Percentiles rank a stretch among this genome's conserved stretches.
Conservation (phyloP, 495 filamentous ascomycete species). For the Chaetomium cochliodes region DNA sequence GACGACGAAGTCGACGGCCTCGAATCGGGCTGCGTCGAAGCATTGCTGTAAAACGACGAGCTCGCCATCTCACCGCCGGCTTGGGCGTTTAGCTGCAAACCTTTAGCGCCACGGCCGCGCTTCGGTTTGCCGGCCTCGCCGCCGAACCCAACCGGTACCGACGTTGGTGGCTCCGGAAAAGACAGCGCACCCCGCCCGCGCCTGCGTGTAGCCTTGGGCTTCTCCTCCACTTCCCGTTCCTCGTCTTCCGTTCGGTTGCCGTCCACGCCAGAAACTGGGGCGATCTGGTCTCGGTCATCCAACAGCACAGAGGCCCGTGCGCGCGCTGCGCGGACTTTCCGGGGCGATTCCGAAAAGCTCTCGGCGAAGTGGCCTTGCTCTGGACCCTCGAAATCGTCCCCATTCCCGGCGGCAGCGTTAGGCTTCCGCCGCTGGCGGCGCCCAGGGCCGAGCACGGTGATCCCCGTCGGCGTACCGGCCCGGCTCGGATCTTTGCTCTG, state of each 20-base stretch:
- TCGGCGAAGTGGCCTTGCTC: slow-evolving; percentile 15
- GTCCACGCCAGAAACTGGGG: slow-evolving; percentile 1
- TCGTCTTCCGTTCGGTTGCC: slow-evolving; percentile 25
- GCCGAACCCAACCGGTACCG: slow-evolving; percentile 8
- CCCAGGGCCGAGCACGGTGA: slow-evolving; percentile 16
- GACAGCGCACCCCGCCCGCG: slow-evolving; percentile 5
- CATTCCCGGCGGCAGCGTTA: slow-evolving; percentile 16
- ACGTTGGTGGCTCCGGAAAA: slow-evolving; percentile 7
- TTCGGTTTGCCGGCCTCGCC: slow-evolving; percentile 8
- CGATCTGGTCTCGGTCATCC: slow-evolving; percentile 12
- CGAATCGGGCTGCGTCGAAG: slow-evolving; percentile 33
- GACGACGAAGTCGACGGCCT: slow-evolving; percentile 39
- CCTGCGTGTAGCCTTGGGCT: slow-evolving; percentile 18
- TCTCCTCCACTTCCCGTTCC: slow-evolving; percentile 11
- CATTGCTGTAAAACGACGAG: slow-evolving; percentile 34
- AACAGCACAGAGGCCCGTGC: slow-evolving; percentile 4
- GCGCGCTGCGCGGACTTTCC: slow-evolving; percentile 23
- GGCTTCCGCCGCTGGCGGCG: slow-evolving; percentile 39
- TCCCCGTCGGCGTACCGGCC: slow-evolving; percentile 38
- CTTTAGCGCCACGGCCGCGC: slow-evolving; percentile 23
- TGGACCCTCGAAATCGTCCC: slow-evolving; percentile 17
- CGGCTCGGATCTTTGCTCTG: slow-evolving; percentile 45
- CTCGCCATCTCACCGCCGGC: slow-evolving; percentile 26
- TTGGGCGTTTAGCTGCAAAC: slow-evolving; percentile 14
- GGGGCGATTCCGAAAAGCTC: slow-evolving; percentile 10